Base-by-base conservation (phyloP, 2,329 filamentous ascomycete species). In the Thielaviopsis populi region DNA sequence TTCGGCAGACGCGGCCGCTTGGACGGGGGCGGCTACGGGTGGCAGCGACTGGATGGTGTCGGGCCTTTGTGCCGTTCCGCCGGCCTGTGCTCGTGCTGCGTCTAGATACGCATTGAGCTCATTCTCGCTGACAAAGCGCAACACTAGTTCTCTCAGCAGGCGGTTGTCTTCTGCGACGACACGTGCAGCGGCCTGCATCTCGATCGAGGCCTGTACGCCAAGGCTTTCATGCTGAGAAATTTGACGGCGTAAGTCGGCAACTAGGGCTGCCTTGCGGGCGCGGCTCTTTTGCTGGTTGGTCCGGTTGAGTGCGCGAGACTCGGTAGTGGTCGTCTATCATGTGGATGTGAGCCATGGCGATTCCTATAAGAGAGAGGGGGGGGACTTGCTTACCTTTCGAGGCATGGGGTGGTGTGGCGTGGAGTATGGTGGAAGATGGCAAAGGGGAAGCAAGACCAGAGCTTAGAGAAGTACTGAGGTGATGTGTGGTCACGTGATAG, bases 251-350 rank as follows among this genome's bases (percentile, higher is more conserved):
- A 62, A 37, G 7, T 67, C 43, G 17, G 62, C 61, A 2, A 63
- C 54, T n/a, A 61, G 59, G 46, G 61, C 59, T 27, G 46, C 59
- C 54, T 65, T 65, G 59, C 50, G 59, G n/a, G 59, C 63, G 19
- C 63, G 63, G 27, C 59, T 54, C 15, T 59, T 53, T 41, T 65
- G 63, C 42, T 62, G 59, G 27, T 65, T 62, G 24, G 40, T 41
- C 13, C 59, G 40, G 53, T 62, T 65, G 15, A 53, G 59, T 11
- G 59, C 60, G 7, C 50, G 63, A 24, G 63, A 46, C 24, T 64
- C 56, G 15, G 22, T 48, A n/a, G 50, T 61, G n/a, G 13, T 37
- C 2, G 43, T 64, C 53, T 56, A 56, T 22, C 13, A 19, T 6
- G 5, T 17, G 27, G 53, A 8, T n/a, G 30, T 56, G 33, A 56